These are phyloP conservation scores for Leucaena leucocephala DNA, from an alignment of 306 rosid genomes.

Conservation along the genomic window DNA sequence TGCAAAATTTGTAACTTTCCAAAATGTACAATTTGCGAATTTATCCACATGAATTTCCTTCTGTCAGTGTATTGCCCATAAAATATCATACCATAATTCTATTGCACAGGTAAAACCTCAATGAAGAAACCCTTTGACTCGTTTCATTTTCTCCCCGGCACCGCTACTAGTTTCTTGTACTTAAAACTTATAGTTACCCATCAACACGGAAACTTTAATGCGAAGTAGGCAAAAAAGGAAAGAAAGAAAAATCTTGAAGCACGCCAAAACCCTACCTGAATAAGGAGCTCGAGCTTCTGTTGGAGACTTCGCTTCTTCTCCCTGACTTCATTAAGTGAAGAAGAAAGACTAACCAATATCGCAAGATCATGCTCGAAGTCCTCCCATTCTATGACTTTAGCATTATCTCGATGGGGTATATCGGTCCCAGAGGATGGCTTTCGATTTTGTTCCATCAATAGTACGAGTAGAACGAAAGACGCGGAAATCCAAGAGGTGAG, in stretches of 20 bases:
- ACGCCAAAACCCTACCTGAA: slow-evolving; percentile 68
- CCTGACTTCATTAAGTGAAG: slow-evolving; percentile 66
- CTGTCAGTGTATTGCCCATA: neutral
- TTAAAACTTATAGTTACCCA: neutral
- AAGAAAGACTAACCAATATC: slow-evolving; percentile 77
- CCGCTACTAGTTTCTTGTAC: neutral
- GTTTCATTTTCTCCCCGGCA: slow-evolving; percentile 5
- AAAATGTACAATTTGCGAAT: neutral
- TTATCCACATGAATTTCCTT: neutral
- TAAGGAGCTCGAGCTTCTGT: slow-evolving; percentile 58
- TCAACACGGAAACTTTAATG: neutral
- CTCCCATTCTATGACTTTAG: slow-evolving; percentile 76
- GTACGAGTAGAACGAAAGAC: slow-evolving; percentile 11
- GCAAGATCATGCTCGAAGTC: slow-evolving; percentile 87
- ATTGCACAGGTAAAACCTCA: slow-evolving; percentile 1
- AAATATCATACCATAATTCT: slow-evolving; percentile 2
- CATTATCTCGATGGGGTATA: slow-evolving; percentile 52
- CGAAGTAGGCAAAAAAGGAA: neutral
- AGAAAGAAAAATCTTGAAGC: slow-evolving; percentile 1
- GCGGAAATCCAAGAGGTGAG: slow-evolving; percentile 28
- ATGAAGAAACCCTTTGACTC: neutral
- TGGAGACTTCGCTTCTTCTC: slow-evolving; percentile 64
- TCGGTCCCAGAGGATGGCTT: slow-evolving; percentile 35
- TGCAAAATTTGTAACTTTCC: neutral
- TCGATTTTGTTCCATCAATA: slow-evolving; percentile 60